Base-by-base conservation (phyloP, 148 eudicot species). In the Salicornia ramosissima region DNA sequence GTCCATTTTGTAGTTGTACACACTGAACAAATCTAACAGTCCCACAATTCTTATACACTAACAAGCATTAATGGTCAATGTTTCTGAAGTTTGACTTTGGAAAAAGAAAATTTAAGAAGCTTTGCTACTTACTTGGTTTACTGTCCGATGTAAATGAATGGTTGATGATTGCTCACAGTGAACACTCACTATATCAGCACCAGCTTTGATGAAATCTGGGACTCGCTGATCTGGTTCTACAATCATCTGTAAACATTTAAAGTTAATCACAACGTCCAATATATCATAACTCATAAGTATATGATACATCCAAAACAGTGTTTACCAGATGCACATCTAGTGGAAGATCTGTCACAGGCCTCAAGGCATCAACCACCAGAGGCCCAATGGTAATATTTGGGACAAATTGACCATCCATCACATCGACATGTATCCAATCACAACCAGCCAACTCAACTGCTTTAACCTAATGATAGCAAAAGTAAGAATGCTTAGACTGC, bases 351-450 rank as follows among this genome's bases (percentile, higher is more conserved):
- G 99, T 94, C 49, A 94, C 88, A 33, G 99, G 99, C 76, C 99
- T 87, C 79, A 94, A 77, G 7, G 99, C 93, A 91, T 87, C 96
- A 29, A 94, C 97, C 43, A 91, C 82, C 65, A 94, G 86, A 74
- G 99, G 99, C 47, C 99, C 99, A 69, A 94, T 94, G 22, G 99
- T 94, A 69, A 94, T 94, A 83, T 91, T 94, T 50, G 99, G 99
- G 52, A 94, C 99, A 82, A 94, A 94, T 7, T 92, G 96, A 45
- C 99, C 99, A 71, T 94, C 99, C 99, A 94, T 94, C 19, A 94
- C 99, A 91, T 94, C 99, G 54, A 94, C 99, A 80, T 94, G 99
- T 68, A 94, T 91, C 99, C 99, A 94, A 72, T 94, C 99, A 81
- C 99, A 94, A 34, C 99, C 99, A 46, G 99, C 99, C 88, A 87